Evolutionary conservation across 345 rosid species (phyloP).

Genomic region (Eucalyptus rudis): DNA sequence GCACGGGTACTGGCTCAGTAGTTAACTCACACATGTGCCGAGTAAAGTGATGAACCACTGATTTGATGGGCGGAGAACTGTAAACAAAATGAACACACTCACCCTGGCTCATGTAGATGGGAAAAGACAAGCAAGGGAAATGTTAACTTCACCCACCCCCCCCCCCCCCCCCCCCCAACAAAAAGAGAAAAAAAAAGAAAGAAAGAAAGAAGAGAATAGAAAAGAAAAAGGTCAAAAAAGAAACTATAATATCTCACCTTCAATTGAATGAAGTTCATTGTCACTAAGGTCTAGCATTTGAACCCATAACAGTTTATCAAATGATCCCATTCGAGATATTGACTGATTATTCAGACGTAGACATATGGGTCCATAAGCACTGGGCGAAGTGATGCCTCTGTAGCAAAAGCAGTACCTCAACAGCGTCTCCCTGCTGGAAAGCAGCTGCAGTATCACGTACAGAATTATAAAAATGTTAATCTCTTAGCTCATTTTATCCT

Average conservation of each 20-base stretch:
- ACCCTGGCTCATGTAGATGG: background rate
- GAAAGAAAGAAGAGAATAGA: background rate
- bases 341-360: conserved; percentile 68
- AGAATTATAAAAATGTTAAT: background rate
- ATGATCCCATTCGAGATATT: conserved; percentile 52
- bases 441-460: conserved; percentile 41
- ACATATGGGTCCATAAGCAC: conserved; percentile 16
- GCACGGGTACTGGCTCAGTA: background rate
- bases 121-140: background rate
- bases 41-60: background rate
- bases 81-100: background rate
- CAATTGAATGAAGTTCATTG: conserved; percentile 70
- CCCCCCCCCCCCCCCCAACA: background rate
- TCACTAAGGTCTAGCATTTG: conserved; percentile 85
- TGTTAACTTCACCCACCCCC: background rate
- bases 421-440: conserved; percentile 37
- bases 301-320: conserved; percentile 74
- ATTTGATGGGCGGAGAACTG: background rate
- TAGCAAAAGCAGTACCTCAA: conserved; percentile 35
- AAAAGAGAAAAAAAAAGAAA: accelerated
- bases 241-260: conserved; percentile 34
- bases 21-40: background rate
- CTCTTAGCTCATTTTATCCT: background rate
- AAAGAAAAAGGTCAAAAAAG: background rate
- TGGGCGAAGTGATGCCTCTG: conserved; percentile 7